Base-by-base conservation (phyloP, 2,329 filamentous ascomycete genomes). In the Karstenula rhodostoma region DNA sequence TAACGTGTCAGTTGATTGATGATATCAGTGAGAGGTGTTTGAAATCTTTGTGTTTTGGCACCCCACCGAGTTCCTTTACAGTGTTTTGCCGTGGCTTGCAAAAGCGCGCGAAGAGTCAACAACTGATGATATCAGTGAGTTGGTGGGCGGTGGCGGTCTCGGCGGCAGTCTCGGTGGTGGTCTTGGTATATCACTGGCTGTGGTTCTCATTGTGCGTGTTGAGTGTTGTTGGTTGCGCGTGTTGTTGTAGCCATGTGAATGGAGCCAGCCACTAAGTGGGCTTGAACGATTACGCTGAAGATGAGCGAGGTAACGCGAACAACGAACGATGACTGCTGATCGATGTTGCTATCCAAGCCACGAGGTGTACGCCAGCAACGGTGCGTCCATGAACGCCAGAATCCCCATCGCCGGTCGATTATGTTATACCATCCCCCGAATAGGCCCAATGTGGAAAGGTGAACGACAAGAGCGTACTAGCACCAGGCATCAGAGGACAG, bases 391-490 rank as follows among this genome's bases (percentile, higher is more conserved):
- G 35, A 37, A 3, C 13, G 5, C 17, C 17, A 17, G 35, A 17
- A 37, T 13, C 8, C 2, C 3, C 13, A 13, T 37, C 33, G 5
- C 35, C 35, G 29, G 29, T 9, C 27, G 27, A 29, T 29, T n/a
- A n/a, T n/a, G n/a, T n/a, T n/a, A n/a, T n/a, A n/a, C n/a, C n/a
- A 35, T 2, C 3, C 15, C 10, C 9, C 4, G 33, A 35, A 10
- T 13, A 46, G 15, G 33, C 51, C 52, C 52, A 55, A 27, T 25
- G 40, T n/a, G 29, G 33, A 1, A 53, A 22, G 35, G 8, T 25
- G 27, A 44, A 13, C 37, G 23, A 44, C 23, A 47, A 47, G 51
- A 54, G 52, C 22, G 22, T 47, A 37, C 52, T 46, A 55, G 52
- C 52, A 55, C 52, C 52, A 46, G 52, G 25, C 23, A 25, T 35